A percentile compares a stretch with the other conserved stretches of the same genome.
Evolutionary conservation across 2,329 filamentous ascomycete genomes (phyloP).

Genomic region (Cucurbitaria berberidis): DNA sequence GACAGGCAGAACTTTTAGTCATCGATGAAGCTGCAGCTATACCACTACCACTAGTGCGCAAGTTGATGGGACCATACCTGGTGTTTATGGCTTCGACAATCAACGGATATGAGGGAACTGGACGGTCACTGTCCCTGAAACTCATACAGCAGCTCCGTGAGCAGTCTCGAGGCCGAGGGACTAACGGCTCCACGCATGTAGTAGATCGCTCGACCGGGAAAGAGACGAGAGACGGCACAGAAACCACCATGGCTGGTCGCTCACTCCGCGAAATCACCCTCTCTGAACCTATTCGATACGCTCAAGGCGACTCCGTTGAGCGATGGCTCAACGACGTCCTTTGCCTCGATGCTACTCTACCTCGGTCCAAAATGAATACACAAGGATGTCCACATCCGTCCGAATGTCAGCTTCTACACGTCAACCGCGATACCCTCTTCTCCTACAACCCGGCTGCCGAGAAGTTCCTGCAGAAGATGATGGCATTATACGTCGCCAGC

Average conservation of each 20-base stretch:
- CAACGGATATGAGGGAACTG: conserved; percentile 97
- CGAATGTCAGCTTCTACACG: conserved; percentile 87
- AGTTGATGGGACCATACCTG: conserved; percentile 94
- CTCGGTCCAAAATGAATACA: conserved; percentile 72
- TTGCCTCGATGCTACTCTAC: conserved; percentile 90
- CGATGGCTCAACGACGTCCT: conserved; percentile 95
- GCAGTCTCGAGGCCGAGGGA: conserved; percentile 74
- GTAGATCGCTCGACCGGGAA: conserved; percentile 83
- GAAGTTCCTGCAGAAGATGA: conserved; percentile 97
- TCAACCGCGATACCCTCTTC: conserved; percentile 97
- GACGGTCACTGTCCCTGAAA: conserved; percentile 91
- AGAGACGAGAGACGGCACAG: conserved; percentile 50
- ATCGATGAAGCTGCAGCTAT: conserved; percentile 99
- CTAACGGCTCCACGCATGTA: conserved; percentile 64
- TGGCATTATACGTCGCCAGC: conserved; percentile 93
- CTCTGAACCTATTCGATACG: conserved; percentile 92
- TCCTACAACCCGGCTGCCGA: conserved; percentile 97
- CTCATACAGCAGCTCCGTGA: conserved; percentile 96
- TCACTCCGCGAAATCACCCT: conserved; percentile 91
- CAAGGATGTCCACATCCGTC: conserved; percentile 88
- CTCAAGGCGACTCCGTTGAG: conserved; percentile 87
- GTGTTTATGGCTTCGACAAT: conserved; percentile 99
- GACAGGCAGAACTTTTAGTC: conserved; percentile 92
- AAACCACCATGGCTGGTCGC: conserved; percentile 62
- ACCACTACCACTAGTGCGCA: conserved; percentile 86